Base-by-base conservation (phyloP, 2,329 filamentous ascomycete species). In the Alternaria solani region DNA sequence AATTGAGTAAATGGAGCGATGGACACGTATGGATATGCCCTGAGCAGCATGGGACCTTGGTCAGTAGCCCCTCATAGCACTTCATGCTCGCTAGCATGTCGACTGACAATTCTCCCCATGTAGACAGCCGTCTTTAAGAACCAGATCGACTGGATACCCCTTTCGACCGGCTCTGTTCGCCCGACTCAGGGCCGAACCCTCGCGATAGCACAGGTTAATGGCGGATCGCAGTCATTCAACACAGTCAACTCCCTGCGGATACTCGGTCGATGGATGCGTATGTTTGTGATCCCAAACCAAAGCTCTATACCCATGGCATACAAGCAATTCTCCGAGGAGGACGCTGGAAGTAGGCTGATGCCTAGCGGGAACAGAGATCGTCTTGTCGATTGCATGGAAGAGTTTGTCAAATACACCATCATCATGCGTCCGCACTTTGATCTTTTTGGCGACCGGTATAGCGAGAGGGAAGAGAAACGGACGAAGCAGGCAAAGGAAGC, bases 71-170 rank as follows among this genome's bases (percentile, higher is more conserved):
- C 2, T 7, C 20, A 18, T 23, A 4, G 16, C 14, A 20, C 23
- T n/a, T 20, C 1, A 4, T 0, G 12, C 8, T 5, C 16, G 11
- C 1, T 1, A 7, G 14, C 7, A 28, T 14, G 1, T 32, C 34
- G 14, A 49, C 39, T 55, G 6, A n/a, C 20, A 32, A 18, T 6
- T 9, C 2, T 7, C 43, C 42, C 63, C 38, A 12, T 25, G 6
- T 12, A 86, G 81, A 89, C 88, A 0, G 87, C 83, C 4, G 85
- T 90, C 0, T 90, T 90, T 81, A 90, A 90, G 64, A 88, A 89
- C 64, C 88, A 90, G 64, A 90, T 90, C 48, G 88, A 91, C 73
- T 90, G 88, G 89, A 88, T 90, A 39, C 88, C 88, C 0, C 79
- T 91, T 0, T 83, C 80, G 2, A 85, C 85, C 0, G 88, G 88